phyloP scores from a whole-genome alignment of 257 asterid genomes.

The Solanum chilense region DNA sequence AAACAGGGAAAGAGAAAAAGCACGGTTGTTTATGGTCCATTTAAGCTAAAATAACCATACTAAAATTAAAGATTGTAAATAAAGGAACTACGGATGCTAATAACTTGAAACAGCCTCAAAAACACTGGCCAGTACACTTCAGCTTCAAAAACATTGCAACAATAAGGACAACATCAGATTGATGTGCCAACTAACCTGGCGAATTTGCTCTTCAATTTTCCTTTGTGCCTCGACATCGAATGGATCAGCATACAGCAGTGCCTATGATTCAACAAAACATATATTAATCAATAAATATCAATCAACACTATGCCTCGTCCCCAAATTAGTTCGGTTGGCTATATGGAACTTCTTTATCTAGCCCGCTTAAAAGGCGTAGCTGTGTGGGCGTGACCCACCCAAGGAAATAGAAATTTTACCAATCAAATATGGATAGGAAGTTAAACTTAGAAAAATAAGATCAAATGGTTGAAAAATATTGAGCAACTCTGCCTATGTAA shows the following conservation, averaged over 20 bases:
- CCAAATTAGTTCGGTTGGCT: neutral
- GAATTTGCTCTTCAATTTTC: conserved; percentile 92
- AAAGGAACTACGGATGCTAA: neutral
- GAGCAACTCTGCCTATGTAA: neutral
- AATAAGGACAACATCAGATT: neutral
- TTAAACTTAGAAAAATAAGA: neutral
- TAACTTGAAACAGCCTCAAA: neutral
- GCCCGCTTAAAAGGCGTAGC: neutral
- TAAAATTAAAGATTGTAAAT: neutral
- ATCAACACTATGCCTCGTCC: neutral
- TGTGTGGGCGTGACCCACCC: neutral
- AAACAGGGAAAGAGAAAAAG: neutral
- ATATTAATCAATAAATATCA: neutral
- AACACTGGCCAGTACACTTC: neutral
- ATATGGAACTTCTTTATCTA: neutral
- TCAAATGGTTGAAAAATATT: neutral
- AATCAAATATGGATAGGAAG: neutral
- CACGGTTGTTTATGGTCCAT: neutral
- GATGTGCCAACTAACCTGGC: conserved; percentile 48
- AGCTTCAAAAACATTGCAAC: neutral
- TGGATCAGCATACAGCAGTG: conserved; percentile 93
- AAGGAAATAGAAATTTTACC: neutral
- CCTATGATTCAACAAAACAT: conserved; percentile 23
- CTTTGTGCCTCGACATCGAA: conserved; percentile 95
- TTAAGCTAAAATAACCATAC: neutral